Percentiles rank a stretch among this genome's conserved stretches.
Conservation (phyloP, 768 basidiomycete genomes). For the Trichaptum fuscoviolaceum region DNA sequence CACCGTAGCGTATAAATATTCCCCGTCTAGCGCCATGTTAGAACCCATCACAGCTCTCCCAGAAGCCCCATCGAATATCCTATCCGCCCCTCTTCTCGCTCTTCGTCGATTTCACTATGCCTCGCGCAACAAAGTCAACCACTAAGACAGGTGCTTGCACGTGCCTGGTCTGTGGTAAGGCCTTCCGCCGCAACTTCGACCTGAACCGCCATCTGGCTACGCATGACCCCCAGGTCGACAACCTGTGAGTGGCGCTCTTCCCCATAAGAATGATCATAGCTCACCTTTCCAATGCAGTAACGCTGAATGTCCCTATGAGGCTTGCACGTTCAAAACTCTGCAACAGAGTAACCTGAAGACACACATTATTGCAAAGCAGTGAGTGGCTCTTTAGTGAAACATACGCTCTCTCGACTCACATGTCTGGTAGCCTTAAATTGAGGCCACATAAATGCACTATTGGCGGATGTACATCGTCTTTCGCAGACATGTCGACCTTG, state of each 20-base stretch:
- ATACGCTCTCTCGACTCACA: not conserved
- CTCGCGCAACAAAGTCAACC: not conserved
- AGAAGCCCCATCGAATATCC: not conserved
- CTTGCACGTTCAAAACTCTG: not conserved
- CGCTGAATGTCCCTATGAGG: not conserved
- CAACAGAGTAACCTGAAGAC: constrained; percentile 2
- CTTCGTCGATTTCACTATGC: not conserved
- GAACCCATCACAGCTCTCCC: not conserved
- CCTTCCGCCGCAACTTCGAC: not conserved
- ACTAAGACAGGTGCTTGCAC: not conserved
- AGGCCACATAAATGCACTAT: not conserved
- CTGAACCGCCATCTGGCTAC: not conserved
- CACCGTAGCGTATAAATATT: not conserved
- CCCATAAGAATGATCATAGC: not conserved
- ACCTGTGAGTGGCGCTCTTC: not conserved
- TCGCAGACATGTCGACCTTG: not conserved
- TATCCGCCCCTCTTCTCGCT: no score
- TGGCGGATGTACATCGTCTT: not conserved
- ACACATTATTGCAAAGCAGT: constrained; percentile 1
- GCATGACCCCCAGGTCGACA: not conserved
- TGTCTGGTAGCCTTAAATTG: not conserved
- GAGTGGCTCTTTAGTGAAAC: not conserved
- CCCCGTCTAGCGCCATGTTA: not conserved
- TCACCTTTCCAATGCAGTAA: not conserved
- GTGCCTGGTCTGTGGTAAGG: not conserved